Evolutionary conservation across 75 land plant species (phyloP), one percentile per base, ranked within the genome.

Genomic region (Adiantum capillusveneris): DNA sequence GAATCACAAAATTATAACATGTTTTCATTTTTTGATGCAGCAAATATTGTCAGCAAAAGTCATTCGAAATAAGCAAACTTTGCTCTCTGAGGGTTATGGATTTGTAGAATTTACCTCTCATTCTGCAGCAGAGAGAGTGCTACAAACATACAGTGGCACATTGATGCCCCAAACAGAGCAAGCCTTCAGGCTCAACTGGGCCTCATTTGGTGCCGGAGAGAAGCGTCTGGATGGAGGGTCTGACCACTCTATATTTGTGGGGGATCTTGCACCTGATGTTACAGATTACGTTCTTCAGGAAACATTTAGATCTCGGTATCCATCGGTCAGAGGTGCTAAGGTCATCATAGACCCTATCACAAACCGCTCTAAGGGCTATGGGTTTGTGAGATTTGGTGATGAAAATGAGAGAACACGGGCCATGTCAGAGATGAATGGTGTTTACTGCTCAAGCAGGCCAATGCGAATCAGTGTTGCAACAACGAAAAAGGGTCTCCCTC

Each of bases 381-480:
- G 97, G 0, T 92, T 92, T 80, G 97, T 92, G 25, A 84, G 77
- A 58, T 92, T 92, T 75, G 90, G 82, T 1, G 97, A 92, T 61
- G 89, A 83, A 58, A 67, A 46, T 56, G 97, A 92, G 44, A 84
- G 83, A 57, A 36, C 63, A 21, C 79, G 89, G 26, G 89, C 97
- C 0, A 92, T 92, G 95, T 75, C 80, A 52, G 94, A 88, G 65
- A 92, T 92, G 97, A 88, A 88, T 71, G 97, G 97, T 17, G 39
- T 73, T 20, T 76, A 65, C 60, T 84, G 88, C 57, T 82, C 86
- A 20, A 80, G 75, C 36, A 74, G 94, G 60, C 84, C 94, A 29
- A 92, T 92, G 97, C 77, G 97, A 19, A 83, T 92, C 62, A 91
- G 89, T n/a, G 83, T 86, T 17, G 97, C 97, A 14, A 75, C 94